phyloP scores from a whole-genome alignment of 1,284 basidiomycete species.

The Ceratobasidium sp. region DNA sequence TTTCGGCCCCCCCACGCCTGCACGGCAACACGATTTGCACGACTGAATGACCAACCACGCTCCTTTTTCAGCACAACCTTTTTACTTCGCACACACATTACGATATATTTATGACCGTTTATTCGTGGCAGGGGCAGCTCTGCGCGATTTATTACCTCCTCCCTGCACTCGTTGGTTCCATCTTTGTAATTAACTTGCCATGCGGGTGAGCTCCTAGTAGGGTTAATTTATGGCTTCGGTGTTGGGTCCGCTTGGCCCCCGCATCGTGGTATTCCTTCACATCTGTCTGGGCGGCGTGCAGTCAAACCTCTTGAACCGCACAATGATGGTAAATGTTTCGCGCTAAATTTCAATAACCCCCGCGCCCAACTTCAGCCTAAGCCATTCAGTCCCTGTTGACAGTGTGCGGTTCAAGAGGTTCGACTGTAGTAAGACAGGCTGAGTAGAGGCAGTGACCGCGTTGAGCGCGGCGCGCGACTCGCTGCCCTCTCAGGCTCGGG shows the following conservation, averaged over 20 bases:
- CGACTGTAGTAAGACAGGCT: not conserved
- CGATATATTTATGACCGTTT: conserved; percentile 32
- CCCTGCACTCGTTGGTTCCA: conserved; percentile 30
- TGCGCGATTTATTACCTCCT: conserved; percentile 45
- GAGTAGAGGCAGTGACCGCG: not conserved
- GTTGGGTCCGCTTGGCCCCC: conserved; percentile 41
- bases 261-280: conserved; percentile 33
- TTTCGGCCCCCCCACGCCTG: conserved; percentile 31
- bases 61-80: conserved; percentile 24
- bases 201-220: conserved; percentile 42
- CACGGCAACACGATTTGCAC: conserved; percentile 33
- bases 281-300: not conserved
- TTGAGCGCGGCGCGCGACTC: conserved; percentile 4
- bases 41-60: conserved; percentile 35
- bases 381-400: too few species aligned
- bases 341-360: too few species aligned
- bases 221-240: conserved; percentile 43
- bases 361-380: too few species aligned
- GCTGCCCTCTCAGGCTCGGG: not conserved
- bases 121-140: conserved; percentile 40
- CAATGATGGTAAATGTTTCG: too few species aligned
- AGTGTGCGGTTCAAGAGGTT: too few species aligned
- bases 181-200: conserved; percentile 28
- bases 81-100: conserved; percentile 18
- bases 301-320: too few species aligned